Percentiles rank a stretch among this genome's conserved stretches.
These are phyloP conservation scores for Hylodesmum podocarpum DNA, from an alignment of 306 rosid species.

Conservation along the genomic window DNA sequence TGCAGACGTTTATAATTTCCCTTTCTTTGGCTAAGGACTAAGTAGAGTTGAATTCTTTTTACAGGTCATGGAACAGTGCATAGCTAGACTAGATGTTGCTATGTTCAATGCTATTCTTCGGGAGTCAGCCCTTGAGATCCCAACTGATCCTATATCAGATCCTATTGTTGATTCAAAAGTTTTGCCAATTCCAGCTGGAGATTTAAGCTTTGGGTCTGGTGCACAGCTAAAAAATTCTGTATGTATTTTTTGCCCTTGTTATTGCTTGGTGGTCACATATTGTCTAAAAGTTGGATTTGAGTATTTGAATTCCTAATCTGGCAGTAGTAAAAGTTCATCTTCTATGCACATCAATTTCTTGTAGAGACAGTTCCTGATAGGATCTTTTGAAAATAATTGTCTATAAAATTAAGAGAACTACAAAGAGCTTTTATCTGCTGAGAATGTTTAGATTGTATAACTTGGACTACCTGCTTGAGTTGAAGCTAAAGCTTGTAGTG, in stretches of 20 bases:
- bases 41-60: constrained; percentile 31
- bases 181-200: constrained; percentile 94
- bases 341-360: not conserved
- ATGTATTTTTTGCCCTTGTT: constrained; percentile 16
- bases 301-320: constrained; percentile 4
- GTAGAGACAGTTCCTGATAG: not conserved
- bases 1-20: not conserved
- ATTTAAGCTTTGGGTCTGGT: constrained; percentile 97
- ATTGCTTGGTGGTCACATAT: not conserved
- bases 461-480: not conserved
- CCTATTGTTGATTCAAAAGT: constrained; percentile 91
- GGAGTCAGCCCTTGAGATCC: constrained; percentile 91
- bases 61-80: constrained; percentile 90
- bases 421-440: not conserved
- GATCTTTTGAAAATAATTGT: not conserved
- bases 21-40: constrained; percentile 25
- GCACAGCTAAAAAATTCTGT: constrained; percentile 97
- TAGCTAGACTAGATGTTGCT: constrained; percentile 87
- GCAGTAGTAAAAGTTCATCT: not conserved
- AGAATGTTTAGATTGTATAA: not conserved
- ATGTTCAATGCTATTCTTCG: constrained; percentile 97
- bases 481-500: not conserved
- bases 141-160: constrained; percentile 96
- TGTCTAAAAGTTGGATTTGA: not conserved
- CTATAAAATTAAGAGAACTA: not conserved